A percentile compares a stretch with the other conserved stretches of the same genome.
These are phyloP conservation scores for Penicillium maclennaniae DNA, from an alignment of 495 filamentous ascomycete genomes.

Conservation along the genomic window DNA sequence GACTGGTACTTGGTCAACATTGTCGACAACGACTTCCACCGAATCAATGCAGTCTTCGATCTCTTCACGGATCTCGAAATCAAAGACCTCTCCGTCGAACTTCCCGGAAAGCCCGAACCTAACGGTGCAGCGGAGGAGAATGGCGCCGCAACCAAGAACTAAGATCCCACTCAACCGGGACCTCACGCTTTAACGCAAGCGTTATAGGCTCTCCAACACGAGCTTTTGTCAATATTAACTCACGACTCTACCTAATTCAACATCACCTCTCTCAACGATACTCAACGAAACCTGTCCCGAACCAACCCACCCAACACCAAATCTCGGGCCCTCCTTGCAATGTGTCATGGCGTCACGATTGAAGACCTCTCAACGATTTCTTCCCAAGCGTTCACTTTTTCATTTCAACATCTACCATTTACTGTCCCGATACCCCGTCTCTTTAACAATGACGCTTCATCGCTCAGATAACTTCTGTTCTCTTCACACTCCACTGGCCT, in stretches of 20 bases:
- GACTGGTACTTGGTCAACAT: slow-evolving; percentile 94
- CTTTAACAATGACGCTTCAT: slow-evolving; percentile 35
- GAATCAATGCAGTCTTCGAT: slow-evolving; percentile 69
- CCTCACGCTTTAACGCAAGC: not conserved
- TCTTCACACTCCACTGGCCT: slow-evolving; percentile 16
- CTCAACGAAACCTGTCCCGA: slow-evolving; percentile 31
- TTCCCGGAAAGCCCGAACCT: slow-evolving; percentile 20
- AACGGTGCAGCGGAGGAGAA: slow-evolving; percentile 17
- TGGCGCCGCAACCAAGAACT: slow-evolving; percentile 28
- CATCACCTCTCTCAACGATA: slow-evolving; percentile 44
- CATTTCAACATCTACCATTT: slow-evolving; percentile 40
- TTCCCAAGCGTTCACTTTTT: slow-evolving; percentile 40
- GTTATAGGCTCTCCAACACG: slow-evolving; percentile 7
- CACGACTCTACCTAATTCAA: slow-evolving; percentile 40
- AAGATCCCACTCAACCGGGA: slow-evolving; percentile 20
- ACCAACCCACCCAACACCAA: slow-evolving; percentile 26
- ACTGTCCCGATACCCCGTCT: slow-evolving; percentile 35
- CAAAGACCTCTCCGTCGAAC: slow-evolving; percentile 54
- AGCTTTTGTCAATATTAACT: slow-evolving; percentile 18
- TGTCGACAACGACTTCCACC: slow-evolving; percentile 95
- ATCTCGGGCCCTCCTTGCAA: slow-evolving; percentile 30
- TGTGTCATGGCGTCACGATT: slow-evolving; percentile 46
- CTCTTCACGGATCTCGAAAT: slow-evolving; percentile 78
- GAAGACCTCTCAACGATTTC: slow-evolving; percentile 52
- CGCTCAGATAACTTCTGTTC: slow-evolving; percentile 30